These are phyloP conservation scores for Aspergillus calidoustus DNA, from an alignment of 2,329 filamentous ascomycete species.

Conservation along the genomic window DNA sequence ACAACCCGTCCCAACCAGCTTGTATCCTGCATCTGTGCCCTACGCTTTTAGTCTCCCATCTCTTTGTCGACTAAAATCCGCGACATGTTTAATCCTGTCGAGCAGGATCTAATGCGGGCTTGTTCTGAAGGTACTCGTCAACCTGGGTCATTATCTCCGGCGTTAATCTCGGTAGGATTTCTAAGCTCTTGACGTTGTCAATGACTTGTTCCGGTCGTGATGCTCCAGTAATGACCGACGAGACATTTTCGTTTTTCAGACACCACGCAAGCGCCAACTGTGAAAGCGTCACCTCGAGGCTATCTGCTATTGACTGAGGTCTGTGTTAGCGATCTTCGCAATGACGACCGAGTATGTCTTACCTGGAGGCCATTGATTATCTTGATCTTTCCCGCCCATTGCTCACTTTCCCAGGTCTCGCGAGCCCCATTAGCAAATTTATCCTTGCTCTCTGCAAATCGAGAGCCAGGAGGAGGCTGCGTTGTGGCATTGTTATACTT, in stretches of 20 bases:
- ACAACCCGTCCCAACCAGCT: too few species aligned
- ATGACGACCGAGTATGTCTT: neutral
- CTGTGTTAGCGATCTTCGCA: too few species aligned
- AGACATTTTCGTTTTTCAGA: slow-evolving; percentile 62
- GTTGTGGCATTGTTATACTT: slow-evolving; percentile 68
- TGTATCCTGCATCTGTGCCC: too few species aligned
- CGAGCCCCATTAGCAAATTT: slow-evolving; percentile 58
- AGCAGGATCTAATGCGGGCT: slow-evolving; percentile 2
- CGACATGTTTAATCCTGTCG: neutral
- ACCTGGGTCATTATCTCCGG: slow-evolving; percentile 6
- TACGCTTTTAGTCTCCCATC: too few species aligned
- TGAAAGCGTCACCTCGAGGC: slow-evolving; percentile 55
- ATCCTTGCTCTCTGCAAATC: slow-evolving; percentile 61
- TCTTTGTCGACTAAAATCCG: too few species aligned
- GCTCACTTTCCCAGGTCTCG: slow-evolving; percentile 50
- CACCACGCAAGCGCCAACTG: slow-evolving; percentile 64
- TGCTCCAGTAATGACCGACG: slow-evolving; percentile 48
- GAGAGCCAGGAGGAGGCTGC: slow-evolving; percentile 56
- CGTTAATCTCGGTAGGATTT: slow-evolving; percentile 3
- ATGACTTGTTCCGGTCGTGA: slow-evolving; percentile 50
- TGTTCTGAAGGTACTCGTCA: slow-evolving; percentile 10
- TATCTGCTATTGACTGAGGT: slow-evolving; percentile 39
- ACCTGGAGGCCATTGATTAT: slow-evolving; percentile 58
- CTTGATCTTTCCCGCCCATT: slow-evolving; percentile 53
- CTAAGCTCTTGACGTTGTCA: slow-evolving; percentile 9